Base-by-base conservation (phyloP, 208 protist genomes). In the Acanthamoeba sp. region DNA sequence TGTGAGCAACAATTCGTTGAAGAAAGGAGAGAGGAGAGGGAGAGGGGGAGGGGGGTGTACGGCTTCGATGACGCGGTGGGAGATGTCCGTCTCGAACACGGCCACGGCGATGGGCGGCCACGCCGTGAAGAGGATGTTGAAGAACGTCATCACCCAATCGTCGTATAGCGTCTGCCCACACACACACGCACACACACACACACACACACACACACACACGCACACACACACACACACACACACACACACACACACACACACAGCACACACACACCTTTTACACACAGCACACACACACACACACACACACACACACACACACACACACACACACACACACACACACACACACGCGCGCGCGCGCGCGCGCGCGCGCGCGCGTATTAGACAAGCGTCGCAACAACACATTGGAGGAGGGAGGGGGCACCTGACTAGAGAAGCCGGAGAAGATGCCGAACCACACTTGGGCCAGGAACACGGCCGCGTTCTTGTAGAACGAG, bases 401-500 rank as follows among this genome's bases (percentile, higher is more conserved):
- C n/a, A 22, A 22, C 16, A n/a, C n/a, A 34, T 9, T 32, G 32
- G 32, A 48, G 40, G 9, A 1, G 12, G 2, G 16, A 27, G 27
- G 62, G n/a, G 4, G 94, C 98, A 98, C 20, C 89, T 97, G 96
- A n/a, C 98, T 98, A 1, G 98, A 99, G 95, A 97, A 99, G 38
- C 97, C 98, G 62, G 88, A 95, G 95, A 97, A 98, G 92, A 97
- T 98, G 78, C 94, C 55, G 94, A 98, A 99, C 90, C 98, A 98
- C 91, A 99, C 96, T 92, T 98, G 97, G 12, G 97, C 95, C 32
- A 99, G 90, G 34, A 97, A 96, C 40, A 99, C 92, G 18, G 97
- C 95, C 18, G 99, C 94, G 94, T 99, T 99, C 97, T 99, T 99
- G 97, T 99, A 99, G 95, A 99, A 99, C 92, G 98, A 99, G 38